phyloP scores from a whole-genome alignment of 1,139 yeast species.

The Kurtzmaniella natalensis region DNA sequence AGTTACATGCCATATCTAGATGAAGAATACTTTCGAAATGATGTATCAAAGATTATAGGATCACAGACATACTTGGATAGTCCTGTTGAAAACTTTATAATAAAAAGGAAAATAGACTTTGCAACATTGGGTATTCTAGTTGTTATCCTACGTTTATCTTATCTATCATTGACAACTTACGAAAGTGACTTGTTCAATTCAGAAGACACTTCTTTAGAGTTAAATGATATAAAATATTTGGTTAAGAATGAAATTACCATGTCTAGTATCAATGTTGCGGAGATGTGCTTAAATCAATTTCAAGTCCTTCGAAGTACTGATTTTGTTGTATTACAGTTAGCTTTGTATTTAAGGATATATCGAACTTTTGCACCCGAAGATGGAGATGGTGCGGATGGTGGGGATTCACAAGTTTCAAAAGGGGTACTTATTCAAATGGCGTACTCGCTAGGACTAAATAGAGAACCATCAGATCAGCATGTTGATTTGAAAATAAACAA shows the following conservation, averaged over 20 bases:
- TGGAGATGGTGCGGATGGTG: slow-evolving; percentile 41
- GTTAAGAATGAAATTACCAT: slow-evolving; percentile 24
- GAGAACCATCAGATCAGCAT: slow-evolving; percentile 36
- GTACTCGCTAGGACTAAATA: slow-evolving; percentile 41
- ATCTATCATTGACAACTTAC: slow-evolving; percentile 24
- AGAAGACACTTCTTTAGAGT: slow-evolving; percentile 17
- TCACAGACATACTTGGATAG: slow-evolving; percentile 18
- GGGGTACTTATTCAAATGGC: slow-evolving; percentile 44
- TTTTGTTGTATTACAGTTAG: slow-evolving; percentile 26
- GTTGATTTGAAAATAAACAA: slow-evolving; percentile 28
- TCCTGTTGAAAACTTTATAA: slow-evolving; percentile 15
- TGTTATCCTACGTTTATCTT: slow-evolving; percentile 26
- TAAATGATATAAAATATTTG: slow-evolving; percentile 20
- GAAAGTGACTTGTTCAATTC: slow-evolving; percentile 23
- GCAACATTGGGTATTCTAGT: slow-evolving; percentile 30
- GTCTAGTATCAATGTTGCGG: slow-evolving; percentile 24
- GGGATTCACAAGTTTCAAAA: slow-evolving; percentile 39
- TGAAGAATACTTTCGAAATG: slow-evolving; percentile 20
- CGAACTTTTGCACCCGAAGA: slow-evolving; percentile 48
- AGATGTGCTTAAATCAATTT: slow-evolving; percentile 25
- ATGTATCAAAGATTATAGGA: slow-evolving; percentile 24
- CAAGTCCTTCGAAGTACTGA: slow-evolving; percentile 21
- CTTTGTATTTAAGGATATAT: slow-evolving; percentile 41
- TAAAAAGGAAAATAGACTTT: slow-evolving; percentile 29
- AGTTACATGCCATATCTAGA: slow-evolving; percentile 37